Percentiles rank a stretch among this genome's conserved stretches.
phyloP scores from a whole-genome alignment of 495 filamentous ascomycete genomes.

The Podospora pseudoanserina region DNA sequence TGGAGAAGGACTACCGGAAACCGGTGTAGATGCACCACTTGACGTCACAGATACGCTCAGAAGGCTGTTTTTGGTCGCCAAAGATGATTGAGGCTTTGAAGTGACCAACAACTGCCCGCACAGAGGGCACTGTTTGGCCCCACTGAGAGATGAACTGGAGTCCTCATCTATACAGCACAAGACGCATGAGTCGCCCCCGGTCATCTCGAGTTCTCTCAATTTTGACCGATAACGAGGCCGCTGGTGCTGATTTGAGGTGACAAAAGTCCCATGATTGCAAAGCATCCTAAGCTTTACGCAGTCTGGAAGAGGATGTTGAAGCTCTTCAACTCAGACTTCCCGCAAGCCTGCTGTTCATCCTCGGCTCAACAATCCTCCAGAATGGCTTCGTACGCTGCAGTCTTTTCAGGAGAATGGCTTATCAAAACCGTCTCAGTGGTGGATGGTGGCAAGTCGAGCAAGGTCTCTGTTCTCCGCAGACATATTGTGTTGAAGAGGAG shows the following conservation, averaged over 20 bases:
- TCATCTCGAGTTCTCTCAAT: not conserved
- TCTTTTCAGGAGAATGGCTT: not conserved
- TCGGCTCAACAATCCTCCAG: not conserved
- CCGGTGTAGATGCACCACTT: not conserved
- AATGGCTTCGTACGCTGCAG: conserved; percentile 2
- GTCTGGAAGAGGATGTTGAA: not conserved
- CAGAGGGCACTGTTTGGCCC: not conserved
- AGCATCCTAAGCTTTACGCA: conserved; percentile 7
- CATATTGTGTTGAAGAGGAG: not conserved
- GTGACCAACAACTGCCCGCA: not conserved
- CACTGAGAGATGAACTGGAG: not conserved
- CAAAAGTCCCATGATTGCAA: conserved; percentile 13
- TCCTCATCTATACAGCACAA: not conserved
- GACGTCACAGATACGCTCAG: not conserved
- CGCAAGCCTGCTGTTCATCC: not conserved
- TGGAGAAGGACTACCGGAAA: not conserved
- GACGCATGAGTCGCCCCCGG: not conserved
- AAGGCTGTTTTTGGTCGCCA: not conserved
- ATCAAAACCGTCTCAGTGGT: not conserved
- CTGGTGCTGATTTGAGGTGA: not conserved
- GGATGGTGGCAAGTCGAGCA: conserved; percentile 2
- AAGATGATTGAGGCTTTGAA: not conserved
- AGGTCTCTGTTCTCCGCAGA: conserved; percentile 7
- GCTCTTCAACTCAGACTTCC: conserved; percentile 1
- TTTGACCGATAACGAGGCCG: not conserved